Percentiles rank a stretch among this genome's conserved stretches.
Evolutionary conservation across 371 early-diverging fungal genomes (phyloP).

Genomic region (Mucor irregularis): DNA sequence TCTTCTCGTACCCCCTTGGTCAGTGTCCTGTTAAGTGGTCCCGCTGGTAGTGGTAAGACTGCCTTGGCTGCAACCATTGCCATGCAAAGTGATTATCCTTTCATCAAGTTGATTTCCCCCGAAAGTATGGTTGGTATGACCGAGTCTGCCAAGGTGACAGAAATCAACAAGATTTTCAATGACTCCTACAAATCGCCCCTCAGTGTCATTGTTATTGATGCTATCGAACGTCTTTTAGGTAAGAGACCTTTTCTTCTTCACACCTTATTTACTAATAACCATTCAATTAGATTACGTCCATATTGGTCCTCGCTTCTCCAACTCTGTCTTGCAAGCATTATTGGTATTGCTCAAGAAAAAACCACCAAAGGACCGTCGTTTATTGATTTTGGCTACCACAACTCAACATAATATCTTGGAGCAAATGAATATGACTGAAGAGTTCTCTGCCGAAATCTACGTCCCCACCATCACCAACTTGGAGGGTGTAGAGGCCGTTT

Average conservation of each 20-base stretch:
- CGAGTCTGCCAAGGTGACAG: conserved; percentile 91
- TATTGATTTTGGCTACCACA: conserved; percentile 89
- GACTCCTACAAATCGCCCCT: conserved; percentile 98
- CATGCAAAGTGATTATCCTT: conserved; percentile 94
- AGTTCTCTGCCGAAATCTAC: conserved; percentile 84
- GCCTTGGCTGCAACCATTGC: conserved; percentile 98
- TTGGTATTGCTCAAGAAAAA: conserved; percentile 88
- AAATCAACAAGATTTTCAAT: conserved; percentile 92
- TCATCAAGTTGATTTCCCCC: conserved; percentile 98
- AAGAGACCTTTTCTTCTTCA: conserved; percentile 1
- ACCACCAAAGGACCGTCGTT: conserved; percentile 85
- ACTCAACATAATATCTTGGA: conserved; percentile 67
- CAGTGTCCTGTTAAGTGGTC: conserved; percentile 85
- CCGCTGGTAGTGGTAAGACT: conserved; percentile 96
- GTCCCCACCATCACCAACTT: conserved; percentile 74
- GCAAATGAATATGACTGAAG: conserved; percentile 86
- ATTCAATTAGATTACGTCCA: conserved; percentile 87
- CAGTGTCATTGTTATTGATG: conserved; percentile 96
- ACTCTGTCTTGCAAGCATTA: conserved; percentile 94
- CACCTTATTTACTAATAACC: background rate
- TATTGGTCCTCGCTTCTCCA: conserved; percentile 99
- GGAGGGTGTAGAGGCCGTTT: conserved; percentile 70
- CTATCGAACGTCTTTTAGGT: conserved; percentile 93
- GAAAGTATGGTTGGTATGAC: conserved; percentile 96
- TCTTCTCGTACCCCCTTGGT: conserved; percentile 86